Conservation (phyloP, 192 early-diverging fungal species). For the Podila epicladia region DNA sequence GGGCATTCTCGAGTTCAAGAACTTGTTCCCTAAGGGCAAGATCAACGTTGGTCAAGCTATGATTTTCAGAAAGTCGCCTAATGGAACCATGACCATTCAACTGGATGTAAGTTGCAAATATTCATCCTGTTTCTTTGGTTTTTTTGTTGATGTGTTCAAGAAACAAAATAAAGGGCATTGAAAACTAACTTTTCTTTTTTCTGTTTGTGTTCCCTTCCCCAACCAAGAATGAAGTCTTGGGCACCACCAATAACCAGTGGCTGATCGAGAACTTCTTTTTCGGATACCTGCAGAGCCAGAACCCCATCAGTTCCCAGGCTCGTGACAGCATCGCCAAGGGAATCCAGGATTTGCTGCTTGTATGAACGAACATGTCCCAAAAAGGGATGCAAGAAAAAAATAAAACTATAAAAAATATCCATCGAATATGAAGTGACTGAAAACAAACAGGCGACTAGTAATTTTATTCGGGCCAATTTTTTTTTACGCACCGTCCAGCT, state of each 20-base stretch:
- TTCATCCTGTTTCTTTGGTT: not conserved
- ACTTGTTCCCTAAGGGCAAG: conserved; percentile 56
- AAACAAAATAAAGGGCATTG: not conserved
- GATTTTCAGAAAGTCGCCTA: conserved; percentile 49
- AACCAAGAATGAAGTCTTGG: conserved; percentile 55
- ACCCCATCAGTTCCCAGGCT: conserved; percentile 56
- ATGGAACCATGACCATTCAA: conserved; percentile 53
- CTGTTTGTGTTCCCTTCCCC: not conserved
- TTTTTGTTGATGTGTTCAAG: not conserved
- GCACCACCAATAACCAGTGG: conserved; percentile 57
- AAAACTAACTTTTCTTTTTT: not conserved
- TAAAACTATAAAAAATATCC: no score
- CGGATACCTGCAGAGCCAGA: conserved; percentile 56
- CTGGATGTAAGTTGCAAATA: conserved; percentile 43
- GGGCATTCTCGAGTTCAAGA: conserved; percentile 62
- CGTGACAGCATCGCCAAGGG: conserved; percentile 41
- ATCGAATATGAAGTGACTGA: no score
- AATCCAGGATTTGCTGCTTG: conserved; percentile 35
- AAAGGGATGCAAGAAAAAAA: no score
- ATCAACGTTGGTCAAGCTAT: conserved; percentile 58
- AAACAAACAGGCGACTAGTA: no score
- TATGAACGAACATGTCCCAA: conserved; percentile 13
- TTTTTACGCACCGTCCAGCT: conserved; percentile 10
- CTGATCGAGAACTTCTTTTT: conserved; percentile 60
- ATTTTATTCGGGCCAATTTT: not conserved